phyloP scores from a whole-genome alignment of 441 rosid species.

The Breynia disticha region DNA sequence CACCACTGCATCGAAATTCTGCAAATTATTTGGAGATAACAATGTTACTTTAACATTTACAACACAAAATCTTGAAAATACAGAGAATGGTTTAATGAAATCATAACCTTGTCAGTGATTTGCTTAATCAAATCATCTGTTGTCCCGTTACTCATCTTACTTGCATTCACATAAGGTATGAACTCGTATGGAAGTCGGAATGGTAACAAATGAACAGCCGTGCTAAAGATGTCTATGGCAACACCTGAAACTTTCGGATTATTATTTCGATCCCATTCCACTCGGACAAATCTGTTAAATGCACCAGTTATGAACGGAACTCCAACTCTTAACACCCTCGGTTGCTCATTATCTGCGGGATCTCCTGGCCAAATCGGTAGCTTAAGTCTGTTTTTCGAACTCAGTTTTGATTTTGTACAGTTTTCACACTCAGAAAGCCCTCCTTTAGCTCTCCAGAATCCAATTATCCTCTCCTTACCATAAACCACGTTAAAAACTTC shows the following conservation, averaged over 20 bases:
- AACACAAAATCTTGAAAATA: neutral
- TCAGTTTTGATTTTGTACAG: neutral
- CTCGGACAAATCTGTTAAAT: slow-evolving; percentile 15
- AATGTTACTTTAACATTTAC: too few species aligned
- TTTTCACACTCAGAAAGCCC: slow-evolving; percentile 4
- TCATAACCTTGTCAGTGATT: slow-evolving; percentile 18
- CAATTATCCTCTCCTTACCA: slow-evolving; percentile 18
- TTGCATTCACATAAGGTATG: slow-evolving; percentile 23
- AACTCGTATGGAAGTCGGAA: slow-evolving; percentile 19
- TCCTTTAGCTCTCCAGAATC: slow-evolving; percentile 23
- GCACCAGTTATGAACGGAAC: slow-evolving; percentile 16
- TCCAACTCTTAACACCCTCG: slow-evolving; percentile 21
- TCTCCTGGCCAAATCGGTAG: slow-evolving; percentile 32
- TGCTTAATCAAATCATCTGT: slow-evolving; percentile 17
- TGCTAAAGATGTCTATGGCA: slow-evolving; percentile 28
- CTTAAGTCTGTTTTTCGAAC: neutral
- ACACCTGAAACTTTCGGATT: slow-evolving; percentile 16
- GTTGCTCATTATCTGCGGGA: slow-evolving; percentile 5
- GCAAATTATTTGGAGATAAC: neutral
- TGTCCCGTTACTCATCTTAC: neutral
- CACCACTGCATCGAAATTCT: slow-evolving; percentile 3
- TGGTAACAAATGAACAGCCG: slow-evolving; percentile 14
- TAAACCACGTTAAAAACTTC: slow-evolving; percentile 22
- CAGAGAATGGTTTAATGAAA: neutral
- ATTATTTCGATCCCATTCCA: neutral